A percentile compares a stretch with the other conserved stretches of the same genome.
phyloP scores from a whole-genome alignment of 108 stramenopile species.

The Cyclotella sp. region DNA sequence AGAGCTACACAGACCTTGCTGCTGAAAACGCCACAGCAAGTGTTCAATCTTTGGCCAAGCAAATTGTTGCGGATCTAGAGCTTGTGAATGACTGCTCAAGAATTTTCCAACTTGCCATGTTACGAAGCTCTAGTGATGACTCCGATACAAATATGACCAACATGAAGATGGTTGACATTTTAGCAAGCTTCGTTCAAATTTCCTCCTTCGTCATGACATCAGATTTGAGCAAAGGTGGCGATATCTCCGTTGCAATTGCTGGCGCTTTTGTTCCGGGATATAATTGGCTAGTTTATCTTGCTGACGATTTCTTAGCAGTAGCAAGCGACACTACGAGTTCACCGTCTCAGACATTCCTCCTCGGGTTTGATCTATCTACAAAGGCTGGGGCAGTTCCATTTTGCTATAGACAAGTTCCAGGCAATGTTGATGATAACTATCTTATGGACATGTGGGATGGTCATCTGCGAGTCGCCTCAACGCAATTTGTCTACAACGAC shows the following conservation, averaged over 20 bases:
- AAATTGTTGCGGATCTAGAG: constrained; percentile 32
- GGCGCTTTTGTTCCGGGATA: constrained; percentile 10
- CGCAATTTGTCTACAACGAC: background rate
- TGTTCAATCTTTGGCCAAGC: constrained; percentile 20
- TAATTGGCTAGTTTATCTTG: background rate
- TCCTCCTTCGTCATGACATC: constrained; percentile 24
- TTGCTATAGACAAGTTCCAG: constrained; percentile 9
- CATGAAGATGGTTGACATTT: background rate
- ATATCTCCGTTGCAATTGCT: constrained; percentile 6
- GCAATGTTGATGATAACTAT: background rate
- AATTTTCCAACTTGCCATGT: constrained; percentile 15
- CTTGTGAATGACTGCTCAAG: too few species aligned
- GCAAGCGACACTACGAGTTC: background rate
- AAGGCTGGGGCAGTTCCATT: background rate
- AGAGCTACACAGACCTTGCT: constrained; percentile 22
- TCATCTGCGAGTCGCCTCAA: constrained; percentile 5
- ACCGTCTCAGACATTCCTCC: background rate
- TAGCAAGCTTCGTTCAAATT: constrained; percentile 24
- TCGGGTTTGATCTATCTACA: constrained; percentile 10
- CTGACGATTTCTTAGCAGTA: constrained; percentile 17
- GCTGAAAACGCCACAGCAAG: constrained; percentile 7
- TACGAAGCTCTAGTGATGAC: too few species aligned
- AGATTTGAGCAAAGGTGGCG: constrained; percentile 6
- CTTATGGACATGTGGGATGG: constrained; percentile 1
- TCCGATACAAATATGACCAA: too few species aligned